Conservation (phyloP, 2,329 filamentous ascomycete species). For the Paracorniculantispora psalliotae region DNA sequence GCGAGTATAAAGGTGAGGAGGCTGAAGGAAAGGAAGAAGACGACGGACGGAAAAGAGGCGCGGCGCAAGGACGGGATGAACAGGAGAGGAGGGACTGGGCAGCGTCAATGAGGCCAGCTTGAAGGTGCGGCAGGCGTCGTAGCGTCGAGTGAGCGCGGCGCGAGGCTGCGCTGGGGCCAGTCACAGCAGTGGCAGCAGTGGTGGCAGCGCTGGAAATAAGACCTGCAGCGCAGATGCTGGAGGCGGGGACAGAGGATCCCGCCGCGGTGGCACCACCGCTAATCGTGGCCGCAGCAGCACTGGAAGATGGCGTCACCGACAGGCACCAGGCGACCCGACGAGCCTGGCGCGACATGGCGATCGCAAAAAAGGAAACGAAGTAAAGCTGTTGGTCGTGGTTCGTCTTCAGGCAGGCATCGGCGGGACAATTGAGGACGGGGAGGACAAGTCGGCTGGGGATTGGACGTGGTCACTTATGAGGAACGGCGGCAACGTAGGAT, state of each 20-base stretch:
- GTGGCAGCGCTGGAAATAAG: neutral
- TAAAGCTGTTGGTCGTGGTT: too few relatives aligned
- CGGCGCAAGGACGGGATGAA: too few relatives aligned
- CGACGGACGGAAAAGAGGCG: neutral
- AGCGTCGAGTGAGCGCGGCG: neutral
- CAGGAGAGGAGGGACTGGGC: neutral
- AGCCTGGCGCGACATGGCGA: constrained; percentile 11
- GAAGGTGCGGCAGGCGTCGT: constrained; percentile 2
- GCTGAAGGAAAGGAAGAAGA: neutral
- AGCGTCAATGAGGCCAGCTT: constrained; percentile 4
- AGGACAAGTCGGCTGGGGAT: too few relatives aligned
- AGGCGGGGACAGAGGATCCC: neutral
- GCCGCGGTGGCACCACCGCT: neutral
- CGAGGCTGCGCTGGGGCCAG: neutral
- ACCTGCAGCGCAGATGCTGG: neutral
- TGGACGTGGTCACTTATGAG: too few relatives aligned
- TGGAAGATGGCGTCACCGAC: constrained; percentile 10
- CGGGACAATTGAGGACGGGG: too few relatives aligned
- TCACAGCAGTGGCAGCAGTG: neutral
- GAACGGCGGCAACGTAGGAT: too few relatives aligned
- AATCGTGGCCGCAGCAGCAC: neutral
- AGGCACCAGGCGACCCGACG: constrained; percentile 6
- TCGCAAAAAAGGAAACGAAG: too few relatives aligned
- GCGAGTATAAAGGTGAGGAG: neutral
- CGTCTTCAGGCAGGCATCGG: too few relatives aligned